Conservation (phyloP, 805 yeast genomes). For the Alloascoidea africana region DNA sequence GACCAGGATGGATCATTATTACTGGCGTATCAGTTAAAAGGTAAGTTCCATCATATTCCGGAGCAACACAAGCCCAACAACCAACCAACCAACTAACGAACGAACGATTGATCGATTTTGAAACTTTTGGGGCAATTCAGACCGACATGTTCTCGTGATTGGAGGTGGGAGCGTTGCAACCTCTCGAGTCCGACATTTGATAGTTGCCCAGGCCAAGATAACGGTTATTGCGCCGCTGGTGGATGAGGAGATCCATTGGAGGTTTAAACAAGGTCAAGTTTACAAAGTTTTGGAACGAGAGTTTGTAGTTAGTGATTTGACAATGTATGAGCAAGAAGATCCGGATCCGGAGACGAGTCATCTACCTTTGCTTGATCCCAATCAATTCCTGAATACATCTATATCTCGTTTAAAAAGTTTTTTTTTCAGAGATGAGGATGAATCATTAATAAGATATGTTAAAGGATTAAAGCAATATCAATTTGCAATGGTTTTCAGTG, state of each 20-base stretch:
- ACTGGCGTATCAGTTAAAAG: neutral
- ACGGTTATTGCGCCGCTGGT: slow-evolving; percentile 41
- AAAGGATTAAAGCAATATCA: slow-evolving; percentile 18
- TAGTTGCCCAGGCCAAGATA: slow-evolving; percentile 55
- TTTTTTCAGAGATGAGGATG: slow-evolving; percentile 17
- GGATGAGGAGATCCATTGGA: slow-evolving; percentile 19
- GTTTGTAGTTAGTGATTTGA: slow-evolving; percentile 31
- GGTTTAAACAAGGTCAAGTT: slow-evolving; percentile 25
- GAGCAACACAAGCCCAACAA: too few relatives aligned
- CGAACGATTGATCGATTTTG: neutral
- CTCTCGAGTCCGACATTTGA: slow-evolving; percentile 48
- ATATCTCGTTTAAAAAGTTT: too few relatives aligned
- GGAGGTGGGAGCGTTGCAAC: slow-evolving; percentile 75
- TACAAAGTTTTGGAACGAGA: slow-evolving; percentile 25
- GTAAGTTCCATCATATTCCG: too few relatives aligned
- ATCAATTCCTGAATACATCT: slow-evolving; percentile 13
- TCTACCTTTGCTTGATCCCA: slow-evolving; percentile 8
- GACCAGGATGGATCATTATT: neutral
- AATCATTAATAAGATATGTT: slow-evolving; percentile 2
- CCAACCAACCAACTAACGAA: too few relatives aligned
- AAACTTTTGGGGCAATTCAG: slow-evolving; percentile 10
- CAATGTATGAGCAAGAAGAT: slow-evolving; percentile 26
- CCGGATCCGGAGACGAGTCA: too few relatives aligned
- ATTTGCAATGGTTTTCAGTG: slow-evolving; percentile 57
- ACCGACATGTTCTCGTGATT: slow-evolving; percentile 50